Base-by-base conservation (phyloP, 306 rosid species). In the Quercus alba region DNA sequence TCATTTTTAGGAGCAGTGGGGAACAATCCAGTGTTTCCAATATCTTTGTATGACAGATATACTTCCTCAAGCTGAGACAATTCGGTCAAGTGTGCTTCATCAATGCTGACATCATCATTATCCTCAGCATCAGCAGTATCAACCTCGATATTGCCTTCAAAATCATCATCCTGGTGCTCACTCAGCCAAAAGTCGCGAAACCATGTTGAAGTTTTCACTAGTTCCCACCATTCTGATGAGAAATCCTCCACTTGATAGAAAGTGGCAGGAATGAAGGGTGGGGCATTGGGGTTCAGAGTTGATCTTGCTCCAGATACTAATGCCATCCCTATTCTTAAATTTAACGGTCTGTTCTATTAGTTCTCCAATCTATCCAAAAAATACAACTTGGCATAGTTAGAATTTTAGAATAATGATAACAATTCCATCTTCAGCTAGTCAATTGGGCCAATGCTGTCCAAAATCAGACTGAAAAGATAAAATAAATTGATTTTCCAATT, bases 11-110 rank as follows among this genome's bases (percentile, higher is more conserved):
- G 64, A 56, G 56, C 73, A 78, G 67, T 49, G 35, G 1, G 52
- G 59, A 66, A 21, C 2, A 12, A 38, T 35, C 23, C 30, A 4
- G 75, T n/a, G 56, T 74, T 56, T 80, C 82, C 80, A 55, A 75
- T 49, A 77, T 81, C 74, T 72, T 77, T 85, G 28, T 74, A 33
- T 6, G 58, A 69, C 57, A 74, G 28, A 41, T 49, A 14, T 68
- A 85, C 57, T 59, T 87, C 85, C 78, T 86, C 92, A 67, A 90
- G 77, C 80, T 86, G 88, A 3, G 76, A 71, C 69, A 86, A 88
- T 59, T 79, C 61, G 69, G 61, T 57, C 64, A 12, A 8, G 3
- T 86, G 71, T 75, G 83, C 92, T 52, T 79, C 88, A 62, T 77
- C 87, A 46, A 73, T 18, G 17, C 54, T 13, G 17, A 0, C 17